A percentile compares a stretch with the other conserved stretches of the same genome.
Conservation (phyloP, 768 basidiomycete genomes). For the Rhizopogon vinicolor region DNA sequence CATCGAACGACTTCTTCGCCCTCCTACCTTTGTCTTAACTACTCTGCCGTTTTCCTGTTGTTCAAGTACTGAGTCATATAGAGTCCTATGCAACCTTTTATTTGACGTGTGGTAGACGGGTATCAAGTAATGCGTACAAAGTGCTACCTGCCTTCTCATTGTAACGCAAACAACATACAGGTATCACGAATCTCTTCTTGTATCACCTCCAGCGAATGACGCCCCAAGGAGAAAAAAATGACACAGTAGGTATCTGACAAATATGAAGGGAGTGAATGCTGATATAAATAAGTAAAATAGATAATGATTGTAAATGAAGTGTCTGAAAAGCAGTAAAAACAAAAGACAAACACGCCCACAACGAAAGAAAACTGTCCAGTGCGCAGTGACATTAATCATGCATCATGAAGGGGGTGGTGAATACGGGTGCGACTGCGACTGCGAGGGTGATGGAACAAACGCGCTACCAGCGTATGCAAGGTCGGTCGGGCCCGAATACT, state of each 20-base stretch:
- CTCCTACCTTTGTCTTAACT: too few relatives aligned
- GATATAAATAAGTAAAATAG: conserved; percentile 5
- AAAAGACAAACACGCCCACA: neutral
- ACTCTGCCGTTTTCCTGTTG: too few relatives aligned
- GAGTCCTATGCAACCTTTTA: too few relatives aligned
- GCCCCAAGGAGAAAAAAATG: neutral
- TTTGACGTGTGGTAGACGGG: too few relatives aligned
- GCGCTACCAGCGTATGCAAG: conserved; percentile 11
- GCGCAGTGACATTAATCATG: neutral
- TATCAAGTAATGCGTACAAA: neutral
- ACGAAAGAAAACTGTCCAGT: conserved; percentile 1
- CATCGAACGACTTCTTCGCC: neutral
- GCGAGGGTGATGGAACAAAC: conserved; percentile 2
- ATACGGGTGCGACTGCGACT: conserved; percentile 1
- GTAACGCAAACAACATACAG: neutral
- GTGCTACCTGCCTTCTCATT: neutral
- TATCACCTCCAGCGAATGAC: neutral
- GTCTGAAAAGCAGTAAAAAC: neutral
- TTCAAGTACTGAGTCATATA: too few relatives aligned
- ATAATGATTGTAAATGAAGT: neutral
- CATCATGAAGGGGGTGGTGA: conserved; percentile 11
- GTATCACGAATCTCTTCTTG: neutral
- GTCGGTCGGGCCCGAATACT: conserved; percentile 2
- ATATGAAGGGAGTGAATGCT: conserved; percentile 3
- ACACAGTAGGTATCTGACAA: neutral